Base-by-base conservation (phyloP, 2,329 filamentous ascomycete species). In the Didymella sp. region DNA sequence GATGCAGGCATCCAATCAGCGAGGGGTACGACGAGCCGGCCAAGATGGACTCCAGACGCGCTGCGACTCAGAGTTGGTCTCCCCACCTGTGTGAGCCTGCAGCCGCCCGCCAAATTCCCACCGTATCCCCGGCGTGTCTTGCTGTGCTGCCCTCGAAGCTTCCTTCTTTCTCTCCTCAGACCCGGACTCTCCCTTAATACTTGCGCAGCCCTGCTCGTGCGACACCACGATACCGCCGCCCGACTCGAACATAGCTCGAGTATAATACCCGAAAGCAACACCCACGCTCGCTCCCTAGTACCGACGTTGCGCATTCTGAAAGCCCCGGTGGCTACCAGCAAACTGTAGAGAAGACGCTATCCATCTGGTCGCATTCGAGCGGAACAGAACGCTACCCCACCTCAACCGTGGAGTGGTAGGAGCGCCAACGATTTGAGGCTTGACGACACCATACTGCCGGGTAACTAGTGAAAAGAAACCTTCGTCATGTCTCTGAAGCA, bases 401-500 rank as follows among this genome's bases (percentile, higher is more conserved):
- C 62, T 59, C 62, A 43, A 62, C 62, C 59, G 62, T 67, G 69
- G 68, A 66, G 70, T 61, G 62, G 66, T 68, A 66, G 66, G 45
- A 61, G 59, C 46, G 56, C 50, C 51, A 59, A 43, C 50, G 48
- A 57, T 45, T 60, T 60, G 69, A 73, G 73, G 63, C 72, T 72
- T 71, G 71, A 73, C 72, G 72, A 74, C 73, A 75, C 73, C 72
- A 74, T 74, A 75, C 73, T 74, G 72, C 73, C 72, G 71, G 71
- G 71, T 74, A 74, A 67, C 66, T 70, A 67, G 63, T 70, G 64
- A 61, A 63, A 51, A 59, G 49, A 64, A 66, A 54, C 41, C 62
- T 65, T 73, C 73, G 70, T 70, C 69, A 81, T 82, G 80, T 81
- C 80, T 71, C 77, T 82, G 62, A 81, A 81, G 74, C 79, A 81